These are phyloP conservation scores for Gossypium armourianum DNA, from an alignment of 441 rosid genomes.

Conservation along the genomic window DNA sequence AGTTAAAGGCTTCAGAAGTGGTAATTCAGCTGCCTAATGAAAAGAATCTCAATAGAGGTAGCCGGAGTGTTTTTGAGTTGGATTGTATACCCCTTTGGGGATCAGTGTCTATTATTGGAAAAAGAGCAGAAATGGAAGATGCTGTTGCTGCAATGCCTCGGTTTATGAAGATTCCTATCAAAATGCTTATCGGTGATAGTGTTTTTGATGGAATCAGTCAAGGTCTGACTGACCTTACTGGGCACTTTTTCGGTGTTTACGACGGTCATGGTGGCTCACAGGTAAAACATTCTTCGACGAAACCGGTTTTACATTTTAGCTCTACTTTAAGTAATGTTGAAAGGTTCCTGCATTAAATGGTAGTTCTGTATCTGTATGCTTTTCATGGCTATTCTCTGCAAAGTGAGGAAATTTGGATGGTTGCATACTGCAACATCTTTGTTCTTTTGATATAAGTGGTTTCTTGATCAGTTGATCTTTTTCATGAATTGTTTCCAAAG, in stretches of 20 bases:
- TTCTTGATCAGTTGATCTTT: neutral
- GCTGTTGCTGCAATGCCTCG: constrained; percentile 51
- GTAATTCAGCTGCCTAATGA: constrained; percentile 48
- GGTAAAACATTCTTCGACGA: constrained; percentile 34
- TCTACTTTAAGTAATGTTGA: neutral
- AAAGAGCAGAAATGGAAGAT: constrained; percentile 83
- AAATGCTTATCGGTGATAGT: constrained; percentile 55
- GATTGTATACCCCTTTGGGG: constrained; percentile 89
- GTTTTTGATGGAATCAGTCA: constrained; percentile 46
- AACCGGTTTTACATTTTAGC: constrained; percentile 1
- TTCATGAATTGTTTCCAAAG: constrained; percentile 18
- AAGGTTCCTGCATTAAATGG: neutral
- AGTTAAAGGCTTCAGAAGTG: constrained; percentile 42
- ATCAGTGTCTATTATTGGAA: constrained; percentile 48
- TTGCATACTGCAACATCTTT: neutral
- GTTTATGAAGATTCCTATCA: constrained; percentile 58
- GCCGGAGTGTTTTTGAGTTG: constrained; percentile 60
- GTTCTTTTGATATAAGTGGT: neutral
- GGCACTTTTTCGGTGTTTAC: constrained; percentile 79
- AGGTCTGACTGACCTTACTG: constrained; percentile 47
- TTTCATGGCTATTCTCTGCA: neutral
- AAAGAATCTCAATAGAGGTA: constrained; percentile 30
- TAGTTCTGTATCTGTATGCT: neutral
- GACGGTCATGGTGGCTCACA: constrained; percentile 93
- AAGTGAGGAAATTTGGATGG: constrained; percentile 4